Evolutionary conservation across 345 rosid genomes (phyloP).

Genomic region (Arabidopsis arenosa): DNA sequence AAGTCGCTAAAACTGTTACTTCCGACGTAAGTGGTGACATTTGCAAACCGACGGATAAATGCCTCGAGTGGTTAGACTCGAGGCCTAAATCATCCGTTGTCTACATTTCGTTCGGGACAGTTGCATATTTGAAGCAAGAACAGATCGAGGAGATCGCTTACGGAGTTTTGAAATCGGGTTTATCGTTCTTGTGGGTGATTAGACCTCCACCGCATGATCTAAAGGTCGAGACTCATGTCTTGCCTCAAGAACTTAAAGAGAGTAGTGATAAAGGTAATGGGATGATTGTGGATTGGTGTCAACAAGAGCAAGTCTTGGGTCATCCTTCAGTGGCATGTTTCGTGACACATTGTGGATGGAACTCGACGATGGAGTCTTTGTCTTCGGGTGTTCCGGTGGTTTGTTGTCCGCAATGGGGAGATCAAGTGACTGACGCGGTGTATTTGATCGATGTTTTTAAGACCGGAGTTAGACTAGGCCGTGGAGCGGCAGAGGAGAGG

Average conservation of each 20-base stretch:
- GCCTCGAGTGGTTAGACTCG: constrained; percentile 63
- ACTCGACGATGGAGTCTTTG: constrained; percentile 68
- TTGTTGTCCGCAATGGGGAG: constrained; percentile 85
- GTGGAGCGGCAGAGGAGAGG: constrained; percentile 64
- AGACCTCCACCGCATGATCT: constrained; percentile 15
- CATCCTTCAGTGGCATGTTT: constrained; percentile 47
- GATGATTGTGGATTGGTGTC: constrained; percentile 46
- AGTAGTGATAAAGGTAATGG: constrained; percentile 24
- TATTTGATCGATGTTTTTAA: constrained; percentile 66
- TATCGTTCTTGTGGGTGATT: constrained; percentile 47
- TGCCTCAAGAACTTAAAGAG: constrained; percentile 38
- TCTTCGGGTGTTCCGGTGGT: constrained; percentile 69
- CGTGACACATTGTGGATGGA: constrained; percentile 47
- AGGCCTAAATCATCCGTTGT: constrained; percentile 48
- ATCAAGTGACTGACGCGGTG: constrained; percentile 75
- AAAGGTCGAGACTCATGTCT: not conserved
- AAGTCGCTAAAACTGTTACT: constrained; percentile 51
- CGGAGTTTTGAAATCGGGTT: constrained; percentile 34
- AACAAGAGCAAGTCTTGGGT: constrained; percentile 42
- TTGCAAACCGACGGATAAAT: constrained; percentile 55
- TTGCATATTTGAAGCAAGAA: constrained; percentile 33
- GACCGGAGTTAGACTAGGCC: constrained; percentile 66
- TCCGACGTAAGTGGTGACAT: constrained; percentile 53
- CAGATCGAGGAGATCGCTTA: constrained; percentile 53
- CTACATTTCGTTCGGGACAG: constrained; percentile 60